Percentiles rank a stretch among this genome's conserved stretches.
These are phyloP conservation scores for Theobroma grandiflorum DNA, from an alignment of 441 rosid species.

Conservation along the genomic window DNA sequence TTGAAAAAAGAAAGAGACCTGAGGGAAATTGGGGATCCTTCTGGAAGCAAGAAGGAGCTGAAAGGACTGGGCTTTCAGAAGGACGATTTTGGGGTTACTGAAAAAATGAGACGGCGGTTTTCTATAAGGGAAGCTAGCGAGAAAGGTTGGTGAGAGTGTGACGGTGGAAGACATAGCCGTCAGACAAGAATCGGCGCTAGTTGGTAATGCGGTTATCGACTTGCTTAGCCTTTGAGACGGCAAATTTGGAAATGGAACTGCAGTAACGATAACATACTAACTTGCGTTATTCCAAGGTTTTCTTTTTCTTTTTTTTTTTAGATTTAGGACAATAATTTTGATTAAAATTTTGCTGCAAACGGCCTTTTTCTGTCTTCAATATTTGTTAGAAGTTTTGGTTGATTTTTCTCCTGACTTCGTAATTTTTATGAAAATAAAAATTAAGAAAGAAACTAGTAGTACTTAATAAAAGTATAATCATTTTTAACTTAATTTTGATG, in stretches of 20 bases:
- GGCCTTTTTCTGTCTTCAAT: too few relatives aligned
- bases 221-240: too few relatives aligned
- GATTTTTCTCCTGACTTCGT: background rate
- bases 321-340: too few relatives aligned
- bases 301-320: too few relatives aligned
- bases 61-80: constrained; percentile 2
- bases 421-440: too few relatives aligned
- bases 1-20: constrained; percentile 21
- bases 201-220: background rate
- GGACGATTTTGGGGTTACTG: background rate
- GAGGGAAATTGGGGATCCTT: constrained; percentile 38
- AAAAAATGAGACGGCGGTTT: constrained; percentile 9
- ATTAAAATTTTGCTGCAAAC: too few relatives aligned
- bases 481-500: too few relatives aligned
- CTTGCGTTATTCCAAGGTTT: too few relatives aligned
- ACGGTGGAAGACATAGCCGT: constrained; percentile 37
- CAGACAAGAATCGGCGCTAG: background rate
- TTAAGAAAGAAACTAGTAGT: background rate
- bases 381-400: too few relatives aligned
- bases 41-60: constrained; percentile 35
- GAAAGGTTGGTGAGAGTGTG: constrained; percentile 30
- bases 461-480: background rate
- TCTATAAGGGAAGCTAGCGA: background rate
- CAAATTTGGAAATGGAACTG: too few relatives aligned
- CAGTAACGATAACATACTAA: too few relatives aligned